Base-by-base conservation (phyloP, 495 filamentous ascomycete genomes). In the Penicillium odoratum region DNA sequence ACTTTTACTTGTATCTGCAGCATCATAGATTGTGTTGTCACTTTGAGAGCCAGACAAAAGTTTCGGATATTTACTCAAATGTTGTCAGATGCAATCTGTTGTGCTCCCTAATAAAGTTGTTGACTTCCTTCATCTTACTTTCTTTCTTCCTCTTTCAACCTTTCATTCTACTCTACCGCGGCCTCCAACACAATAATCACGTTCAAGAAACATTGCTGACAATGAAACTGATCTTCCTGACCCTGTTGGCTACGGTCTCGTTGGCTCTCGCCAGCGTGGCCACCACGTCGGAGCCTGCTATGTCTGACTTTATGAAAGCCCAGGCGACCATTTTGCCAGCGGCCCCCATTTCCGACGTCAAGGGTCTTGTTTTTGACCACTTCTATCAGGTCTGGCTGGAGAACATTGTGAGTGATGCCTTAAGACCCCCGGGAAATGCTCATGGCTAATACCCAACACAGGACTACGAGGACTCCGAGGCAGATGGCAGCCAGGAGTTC, bases 371-470 rank as follows among this genome's bases (percentile, higher is more conserved):
- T 0, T 91, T 90, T 61, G 74, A 89, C 65, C 81, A 86, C 13
- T 84, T 89, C 56, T 78, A 85, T 42, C 80, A 81, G 62, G 83
- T 91, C 68, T 91, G 85, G 84, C 69, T 90, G 31, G 88, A 90
- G 74, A 91, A 91, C 66, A 85, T 82, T 45, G 85, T 90, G 65
- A 15, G 70, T 71, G 52, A 63, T 13, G 15, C 4, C 10, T 40
- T 40, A 5, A 15, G 4, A 15, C 11, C 9, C 15, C n/a, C 38
- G n/a, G 15, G n/a, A 16, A 11, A 16, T 16, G 15, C 13, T 34
- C 40, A 50, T 43, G 25, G 36, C 38, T 38, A 54, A 36, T 43
- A 16, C 11, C 48, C 18, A 6, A 29, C 9, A 2, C 50, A 88
- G 83, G 82, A 87, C 71, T 88, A 74, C 40, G 67, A 71, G 36